Base-by-base conservation (phyloP, 1,284 basidiomycete genomes). In the Psilocybe mexicana region DNA sequence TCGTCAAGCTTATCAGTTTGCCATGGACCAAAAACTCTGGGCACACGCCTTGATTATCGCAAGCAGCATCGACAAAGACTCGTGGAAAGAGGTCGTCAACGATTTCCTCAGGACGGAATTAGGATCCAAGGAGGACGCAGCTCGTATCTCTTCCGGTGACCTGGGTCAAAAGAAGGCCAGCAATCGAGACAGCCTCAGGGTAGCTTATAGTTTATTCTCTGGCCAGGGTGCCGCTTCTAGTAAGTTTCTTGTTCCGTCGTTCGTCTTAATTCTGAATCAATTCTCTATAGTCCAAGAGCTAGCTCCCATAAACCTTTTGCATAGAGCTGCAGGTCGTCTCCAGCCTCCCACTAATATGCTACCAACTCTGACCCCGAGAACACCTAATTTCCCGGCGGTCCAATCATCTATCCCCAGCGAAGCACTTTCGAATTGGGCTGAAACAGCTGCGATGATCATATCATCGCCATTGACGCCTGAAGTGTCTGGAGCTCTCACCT, bases 31-130 rank as follows among this genome's bases (percentile, higher is more conserved):
- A 70, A 89, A 85, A 65, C 76, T 99, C 30, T 99, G 96, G 95
- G 88, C 94, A 1, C 97, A 99, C 72, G 97, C 97, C 0, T 87
- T 99, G 83, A 78, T 98, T 48, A 96, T 99, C 61, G 88, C 97
- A 6, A 96, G 93, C 68, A 91, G 92, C 55, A 84, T 98, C 52
- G 96, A 96, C 71, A 93, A 92, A 66, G 94, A 96, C 35, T 83
- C 93, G 4, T 98, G 95, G 94, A 92, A 91, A 69, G 92, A 95
- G 61, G 90, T 90, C 4, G 93, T 96, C 0, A 84, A 82, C 40
- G 91, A 95, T 61, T 99, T 99, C 68, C 76, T 96, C 40, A 83
- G 84, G 42, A 81, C 85, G 24, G 97, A 98, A 70, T 77, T 99
- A 6, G 82, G 83, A 6, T 71, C 71, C 25, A 76, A 74, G 35